Conservation (phyloP, 345 rosid genomes). For the Hirschfeldia incana region DNA sequence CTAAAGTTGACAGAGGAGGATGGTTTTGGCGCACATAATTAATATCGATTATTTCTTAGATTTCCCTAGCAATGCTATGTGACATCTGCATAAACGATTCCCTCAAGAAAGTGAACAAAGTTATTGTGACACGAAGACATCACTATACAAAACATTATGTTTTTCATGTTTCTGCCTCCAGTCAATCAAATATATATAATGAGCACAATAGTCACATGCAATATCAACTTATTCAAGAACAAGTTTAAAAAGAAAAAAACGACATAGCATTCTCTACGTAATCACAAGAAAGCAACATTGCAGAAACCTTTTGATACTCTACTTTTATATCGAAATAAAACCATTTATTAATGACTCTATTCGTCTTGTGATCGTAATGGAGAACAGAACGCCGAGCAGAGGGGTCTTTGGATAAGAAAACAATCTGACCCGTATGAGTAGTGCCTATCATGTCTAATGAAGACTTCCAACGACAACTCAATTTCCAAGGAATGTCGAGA, state of each 20-base stretch:
- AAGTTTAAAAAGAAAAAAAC: neutral
- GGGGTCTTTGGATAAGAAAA: neutral
- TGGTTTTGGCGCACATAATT: too few species aligned
- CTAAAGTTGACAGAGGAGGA: too few species aligned
- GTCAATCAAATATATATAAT: neutral
- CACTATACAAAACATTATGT: neutral
- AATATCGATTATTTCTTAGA: too few species aligned
- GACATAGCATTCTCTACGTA: neutral
- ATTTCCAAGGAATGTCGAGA: neutral
- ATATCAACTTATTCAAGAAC: neutral
- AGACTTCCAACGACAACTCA: neutral
- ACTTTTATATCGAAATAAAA: neutral
- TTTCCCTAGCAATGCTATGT: too few species aligned
- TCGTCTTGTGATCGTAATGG: neutral
- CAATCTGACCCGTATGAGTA: neutral
- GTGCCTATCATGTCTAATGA: neutral
- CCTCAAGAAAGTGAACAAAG: too few species aligned
- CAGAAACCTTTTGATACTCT: neutral
- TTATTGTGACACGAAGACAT: neutral
- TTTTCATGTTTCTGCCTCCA: neutral
- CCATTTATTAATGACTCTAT: neutral
- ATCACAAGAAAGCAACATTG: neutral
- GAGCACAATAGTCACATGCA: neutral
- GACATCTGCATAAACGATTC: too few species aligned
- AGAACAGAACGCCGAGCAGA: neutral